Evolutionary conservation across 176 grass and related monocot genomes (phyloP).

Genomic region (Bromus sterilis): DNA sequence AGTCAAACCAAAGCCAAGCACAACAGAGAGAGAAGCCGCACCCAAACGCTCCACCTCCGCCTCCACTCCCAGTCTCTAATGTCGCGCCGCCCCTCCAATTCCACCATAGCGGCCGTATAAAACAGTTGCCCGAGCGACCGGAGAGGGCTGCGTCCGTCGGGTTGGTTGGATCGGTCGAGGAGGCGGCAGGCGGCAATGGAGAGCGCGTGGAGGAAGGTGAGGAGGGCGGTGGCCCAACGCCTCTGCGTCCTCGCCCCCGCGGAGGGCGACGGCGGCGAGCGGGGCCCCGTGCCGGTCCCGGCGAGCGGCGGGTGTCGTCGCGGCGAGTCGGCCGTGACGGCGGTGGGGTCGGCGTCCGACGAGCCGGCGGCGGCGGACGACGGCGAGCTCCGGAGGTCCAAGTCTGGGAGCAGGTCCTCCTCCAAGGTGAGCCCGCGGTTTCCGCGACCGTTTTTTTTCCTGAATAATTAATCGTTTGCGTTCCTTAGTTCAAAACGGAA

Average conservation of each 20-base stretch:
- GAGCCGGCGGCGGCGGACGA: neutral
- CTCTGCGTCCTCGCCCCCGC: constrained; percentile 36
- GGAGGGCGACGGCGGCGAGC: neutral
- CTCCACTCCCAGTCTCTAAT: neutral
- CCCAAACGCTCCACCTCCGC: constrained; percentile 17
- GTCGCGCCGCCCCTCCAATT: neutral
- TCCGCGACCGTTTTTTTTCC: neutral
- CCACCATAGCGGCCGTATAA: neutral
- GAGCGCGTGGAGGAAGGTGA: constrained; percentile 68
- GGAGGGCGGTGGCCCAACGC: constrained; percentile 46
- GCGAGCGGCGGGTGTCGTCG: too few relatives aligned
- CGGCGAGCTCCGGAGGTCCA: constrained; percentile 27
- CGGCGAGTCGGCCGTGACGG: neutral
- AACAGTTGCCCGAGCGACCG: neutral
- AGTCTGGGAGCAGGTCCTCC: constrained; percentile 44
- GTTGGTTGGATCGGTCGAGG: too few relatives aligned
- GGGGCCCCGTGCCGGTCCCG: too few relatives aligned
- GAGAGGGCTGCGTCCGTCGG: neutral
- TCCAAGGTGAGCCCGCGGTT: constrained; percentile 53
- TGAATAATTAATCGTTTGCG: too few relatives aligned
- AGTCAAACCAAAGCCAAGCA: constrained; percentile 20
- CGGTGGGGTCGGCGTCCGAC: neutral
- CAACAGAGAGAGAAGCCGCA: neutral
- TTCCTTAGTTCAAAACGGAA: too few relatives aligned
- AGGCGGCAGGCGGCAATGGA: constrained; percentile 38